Evolutionary conservation across 2,329 filamentous ascomycete species (phyloP).

Genomic region (Phyllosticta ampelicida): DNA sequence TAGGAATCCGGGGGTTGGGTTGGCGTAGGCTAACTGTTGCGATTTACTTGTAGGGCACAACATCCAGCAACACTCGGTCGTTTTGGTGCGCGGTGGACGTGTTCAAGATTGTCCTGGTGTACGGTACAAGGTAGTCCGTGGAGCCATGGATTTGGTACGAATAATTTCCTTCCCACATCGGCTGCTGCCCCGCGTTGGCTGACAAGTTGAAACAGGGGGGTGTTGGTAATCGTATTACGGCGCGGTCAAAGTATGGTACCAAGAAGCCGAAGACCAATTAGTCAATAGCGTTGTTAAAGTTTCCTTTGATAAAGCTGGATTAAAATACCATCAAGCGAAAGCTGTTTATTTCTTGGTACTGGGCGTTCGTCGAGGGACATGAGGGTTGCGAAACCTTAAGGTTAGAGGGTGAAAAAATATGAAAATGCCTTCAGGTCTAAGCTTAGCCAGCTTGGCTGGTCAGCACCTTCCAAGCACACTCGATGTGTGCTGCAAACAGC

Average conservation of each 20-base stretch:
- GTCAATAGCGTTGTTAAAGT: not conserved
- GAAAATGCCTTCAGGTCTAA: too few relatives aligned
- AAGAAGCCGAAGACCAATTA: constrained; percentile 79
- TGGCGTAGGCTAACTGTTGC: not conserved
- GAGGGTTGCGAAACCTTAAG: too few relatives aligned
- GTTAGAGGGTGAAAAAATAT: not conserved
- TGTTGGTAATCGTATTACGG: constrained; percentile 72
- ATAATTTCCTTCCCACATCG: not conserved
- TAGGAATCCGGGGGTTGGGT: not conserved
- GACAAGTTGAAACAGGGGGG: constrained; percentile 54
- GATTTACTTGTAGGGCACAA: constrained; percentile 57
- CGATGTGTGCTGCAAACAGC: too few relatives aligned
- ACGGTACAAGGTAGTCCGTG: constrained; percentile 85
- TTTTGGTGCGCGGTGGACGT: constrained; percentile 85
- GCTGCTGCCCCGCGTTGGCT: constrained; percentile 13
- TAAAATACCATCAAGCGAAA: not conserved
- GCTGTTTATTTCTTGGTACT: too few relatives aligned
- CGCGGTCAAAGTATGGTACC: constrained; percentile 92
- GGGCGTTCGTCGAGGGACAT: too few relatives aligned
- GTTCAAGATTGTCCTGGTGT: constrained; percentile 98
- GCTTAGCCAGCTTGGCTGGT: too few relatives aligned
- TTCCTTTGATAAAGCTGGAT: not conserved
- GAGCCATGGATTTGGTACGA: constrained; percentile 84
- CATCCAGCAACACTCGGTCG: constrained; percentile 96
- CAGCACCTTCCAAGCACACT: too few relatives aligned